Conservation (phyloP, 2,329 filamentous ascomycete genomes). For the Fusarium sp. region DNA sequence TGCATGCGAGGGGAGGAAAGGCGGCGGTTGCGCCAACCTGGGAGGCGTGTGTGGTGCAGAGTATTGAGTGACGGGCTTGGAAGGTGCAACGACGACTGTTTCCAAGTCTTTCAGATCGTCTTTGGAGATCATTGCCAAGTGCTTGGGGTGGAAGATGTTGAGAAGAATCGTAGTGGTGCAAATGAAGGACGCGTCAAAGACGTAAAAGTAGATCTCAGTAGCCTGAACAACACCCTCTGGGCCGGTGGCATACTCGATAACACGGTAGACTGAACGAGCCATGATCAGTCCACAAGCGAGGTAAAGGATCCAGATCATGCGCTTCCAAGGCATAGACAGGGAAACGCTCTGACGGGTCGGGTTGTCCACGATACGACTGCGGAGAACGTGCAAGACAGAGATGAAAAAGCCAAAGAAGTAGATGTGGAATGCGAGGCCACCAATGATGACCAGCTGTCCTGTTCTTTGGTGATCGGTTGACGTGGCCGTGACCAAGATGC, state of each 20-base stretch:
- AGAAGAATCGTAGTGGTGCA: conserved; percentile 30
- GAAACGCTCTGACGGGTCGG: conserved; percentile 6
- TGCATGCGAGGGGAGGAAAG: conserved; percentile 3
- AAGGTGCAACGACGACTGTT: neutral
- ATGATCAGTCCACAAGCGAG: conserved; percentile 46
- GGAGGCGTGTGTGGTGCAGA: conserved; percentile 1
- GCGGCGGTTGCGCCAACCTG: neutral
- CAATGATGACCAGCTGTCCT: conserved; percentile 59
- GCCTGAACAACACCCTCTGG: conserved; percentile 43
- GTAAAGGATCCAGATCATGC: conserved; percentile 38
- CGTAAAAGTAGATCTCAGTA: conserved; percentile 48
- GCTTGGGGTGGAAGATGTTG: conserved; percentile 25
- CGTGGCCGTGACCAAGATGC: conserved; percentile 28
- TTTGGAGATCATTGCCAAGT: neutral
- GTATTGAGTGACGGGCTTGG: neutral
- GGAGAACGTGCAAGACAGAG: conserved; percentile 54
- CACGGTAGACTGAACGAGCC: conserved; percentile 51
- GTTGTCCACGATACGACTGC: conserved; percentile 41
- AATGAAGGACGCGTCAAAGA: conserved; percentile 50
- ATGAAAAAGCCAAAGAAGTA: conserved; percentile 63
- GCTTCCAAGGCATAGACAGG: conserved; percentile 43
- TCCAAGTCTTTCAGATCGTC: conserved; percentile 5
- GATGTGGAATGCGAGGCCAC: conserved; percentile 62
- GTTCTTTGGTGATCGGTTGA: conserved; percentile 34
- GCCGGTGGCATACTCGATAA: conserved; percentile 53